A percentile compares a stretch with the other conserved stretches of the same genome.
Conservation (phyloP, 2,329 filamentous ascomycete species). For the Ophiostoma sp. region DNA sequence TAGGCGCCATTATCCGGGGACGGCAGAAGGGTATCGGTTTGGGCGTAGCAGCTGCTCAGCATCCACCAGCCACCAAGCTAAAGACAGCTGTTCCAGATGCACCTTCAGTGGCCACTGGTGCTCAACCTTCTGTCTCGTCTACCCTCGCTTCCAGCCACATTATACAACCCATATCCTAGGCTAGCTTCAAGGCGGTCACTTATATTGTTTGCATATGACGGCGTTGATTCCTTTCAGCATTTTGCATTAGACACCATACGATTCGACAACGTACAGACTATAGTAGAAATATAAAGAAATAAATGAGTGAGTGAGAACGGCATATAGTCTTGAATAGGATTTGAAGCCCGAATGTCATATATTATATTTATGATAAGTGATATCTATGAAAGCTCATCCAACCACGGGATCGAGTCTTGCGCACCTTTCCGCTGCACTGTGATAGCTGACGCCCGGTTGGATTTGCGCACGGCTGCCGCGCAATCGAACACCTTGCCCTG, state of each 20-base stretch:
- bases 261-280: neutral
- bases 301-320: too few species aligned
- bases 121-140: neutral
- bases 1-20: constrained; percentile 63
- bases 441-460: constrained; percentile 58
- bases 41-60: constrained; percentile 34
- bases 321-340: too few species aligned
- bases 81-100: neutral
- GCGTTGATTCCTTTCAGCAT: neutral
- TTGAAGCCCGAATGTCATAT: too few species aligned
- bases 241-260: neutral
- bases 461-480: constrained; percentile 54
- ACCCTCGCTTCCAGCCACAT: neutral
- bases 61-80: neutral
- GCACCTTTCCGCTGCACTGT: constrained; percentile 63
- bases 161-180: neutral
- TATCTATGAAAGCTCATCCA: constrained; percentile 40
- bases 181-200: neutral
- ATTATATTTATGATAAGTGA: neutral
- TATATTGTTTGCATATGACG: neutral
- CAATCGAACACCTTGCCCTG: constrained; percentile 44
- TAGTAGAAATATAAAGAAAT: too few species aligned
- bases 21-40: constrained; percentile 68
- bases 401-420: constrained; percentile 62
- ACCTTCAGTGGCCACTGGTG: neutral